Evolutionary conservation across 331 rosid species (phyloP).

Genomic region (Ulmus americana): DNA sequence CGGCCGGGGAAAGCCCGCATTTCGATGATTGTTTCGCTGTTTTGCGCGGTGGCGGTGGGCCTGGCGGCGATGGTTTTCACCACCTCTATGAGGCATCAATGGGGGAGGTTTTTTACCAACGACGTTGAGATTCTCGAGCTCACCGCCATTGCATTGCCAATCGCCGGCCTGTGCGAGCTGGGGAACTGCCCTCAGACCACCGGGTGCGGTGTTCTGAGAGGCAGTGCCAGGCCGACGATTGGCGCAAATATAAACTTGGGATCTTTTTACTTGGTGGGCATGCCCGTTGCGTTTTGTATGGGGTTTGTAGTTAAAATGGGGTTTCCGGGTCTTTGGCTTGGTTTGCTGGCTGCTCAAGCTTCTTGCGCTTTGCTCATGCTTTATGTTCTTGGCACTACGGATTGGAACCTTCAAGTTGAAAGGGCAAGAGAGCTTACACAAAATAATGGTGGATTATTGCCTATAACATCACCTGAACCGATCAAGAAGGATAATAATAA

Average conservation of each 20-base stretch:
- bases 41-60: constrained; percentile 50
- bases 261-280: constrained; percentile 79
- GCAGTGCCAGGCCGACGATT: constrained; percentile 70
- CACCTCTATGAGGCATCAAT: constrained; percentile 57
- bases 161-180: constrained; percentile 80
- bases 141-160: constrained; percentile 73
- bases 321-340: constrained; percentile 85
- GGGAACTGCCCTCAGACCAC: constrained; percentile 96
- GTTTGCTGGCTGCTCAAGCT: constrained; percentile 93
- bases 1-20: constrained; percentile 65
- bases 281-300: constrained; percentile 68
- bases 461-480: constrained; percentile 22
- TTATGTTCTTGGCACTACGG: constrained; percentile 59
- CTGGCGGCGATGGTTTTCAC: constrained; percentile 61
- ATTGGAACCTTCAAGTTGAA: constrained; percentile 57
- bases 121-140: constrained; percentile 54
- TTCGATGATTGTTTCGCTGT: constrained; percentile 64
- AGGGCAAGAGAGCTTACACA: constrained; percentile 60
- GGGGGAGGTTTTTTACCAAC: constrained; percentile 74
- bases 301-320: constrained; percentile 66
- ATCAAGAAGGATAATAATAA: constrained; percentile 18
- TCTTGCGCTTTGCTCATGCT: constrained; percentile 73
- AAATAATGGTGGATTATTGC: constrained; percentile 14
- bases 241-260: constrained; percentile 88
- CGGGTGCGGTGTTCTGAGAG: constrained; percentile 81